phyloP scores from a whole-genome alignment of 805 yeast genomes.

The Schizosaccharomyces japonicus region DNA sequence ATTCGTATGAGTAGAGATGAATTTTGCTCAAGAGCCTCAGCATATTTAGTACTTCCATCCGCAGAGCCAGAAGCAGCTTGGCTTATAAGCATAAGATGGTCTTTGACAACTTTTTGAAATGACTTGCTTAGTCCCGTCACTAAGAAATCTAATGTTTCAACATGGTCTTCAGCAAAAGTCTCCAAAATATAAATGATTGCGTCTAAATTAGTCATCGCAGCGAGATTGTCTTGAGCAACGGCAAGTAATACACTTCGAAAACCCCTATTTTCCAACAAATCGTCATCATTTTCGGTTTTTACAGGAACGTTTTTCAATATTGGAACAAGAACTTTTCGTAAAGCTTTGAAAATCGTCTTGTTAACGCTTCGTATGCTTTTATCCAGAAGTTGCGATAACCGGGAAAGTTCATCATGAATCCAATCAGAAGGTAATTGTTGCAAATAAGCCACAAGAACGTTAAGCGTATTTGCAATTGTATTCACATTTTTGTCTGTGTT shows the following conservation, averaged over 20 bases:
- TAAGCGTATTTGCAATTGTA: slow-evolving; percentile 69
- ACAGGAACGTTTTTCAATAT: background rate
- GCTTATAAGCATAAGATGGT: slow-evolving; percentile 22
- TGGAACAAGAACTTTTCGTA: slow-evolving; percentile 21
- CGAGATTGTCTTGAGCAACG: background rate
- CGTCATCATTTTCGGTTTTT: background rate
- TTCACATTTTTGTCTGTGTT: slow-evolving; percentile 32
- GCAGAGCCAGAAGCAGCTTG: background rate
- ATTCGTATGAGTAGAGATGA: background rate
- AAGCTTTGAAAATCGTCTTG: slow-evolving; percentile 64
- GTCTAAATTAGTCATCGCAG: background rate
- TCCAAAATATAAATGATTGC: background rate
- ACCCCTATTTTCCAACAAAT: background rate
- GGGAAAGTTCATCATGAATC: slow-evolving; percentile 47
- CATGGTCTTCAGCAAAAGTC: background rate
- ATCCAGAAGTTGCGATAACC: slow-evolving; percentile 54
- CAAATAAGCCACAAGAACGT: slow-evolving; percentile 61
- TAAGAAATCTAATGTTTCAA: background rate
- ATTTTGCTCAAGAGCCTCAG: background rate
- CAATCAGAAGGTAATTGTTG: slow-evolving; percentile 56
- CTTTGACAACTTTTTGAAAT: slow-evolving; percentile 70
- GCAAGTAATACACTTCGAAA: background rate
- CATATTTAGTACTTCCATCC: background rate
- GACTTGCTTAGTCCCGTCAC: slow-evolving; percentile 24
- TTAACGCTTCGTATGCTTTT: slow-evolving; percentile 62